Conservation (phyloP, 2,329 filamentous ascomycete genomes). For the Monosporascus ibericus region DNA sequence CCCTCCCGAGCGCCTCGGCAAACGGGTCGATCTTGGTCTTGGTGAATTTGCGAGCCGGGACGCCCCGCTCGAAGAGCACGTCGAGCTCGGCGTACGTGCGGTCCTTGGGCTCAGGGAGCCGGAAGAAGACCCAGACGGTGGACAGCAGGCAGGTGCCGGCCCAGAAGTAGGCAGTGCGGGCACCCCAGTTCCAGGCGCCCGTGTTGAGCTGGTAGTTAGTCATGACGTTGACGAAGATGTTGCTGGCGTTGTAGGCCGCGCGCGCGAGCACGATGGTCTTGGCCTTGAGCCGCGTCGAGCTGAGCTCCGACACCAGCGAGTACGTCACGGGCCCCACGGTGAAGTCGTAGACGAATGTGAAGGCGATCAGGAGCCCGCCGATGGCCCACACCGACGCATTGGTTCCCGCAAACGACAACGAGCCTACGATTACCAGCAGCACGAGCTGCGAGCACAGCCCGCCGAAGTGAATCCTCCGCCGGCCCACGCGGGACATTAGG, state of each 20-base stretch:
- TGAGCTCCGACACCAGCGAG: constrained; percentile 45
- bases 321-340: constrained; percentile 50
- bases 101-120: constrained; percentile 48
- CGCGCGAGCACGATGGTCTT: constrained; percentile 50
- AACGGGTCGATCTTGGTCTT: constrained; percentile 33
- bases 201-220: constrained; percentile 43
- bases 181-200: constrained; percentile 41
- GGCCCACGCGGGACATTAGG: constrained; percentile 41
- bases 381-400: constrained; percentile 36
- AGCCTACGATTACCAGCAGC: constrained; percentile 35
- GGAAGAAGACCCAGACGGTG: constrained; percentile 43
- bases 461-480: constrained; percentile 42
- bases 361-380: constrained; percentile 42
- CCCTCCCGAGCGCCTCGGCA: constrained; percentile 6
- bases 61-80: constrained; percentile 32
- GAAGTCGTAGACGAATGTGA: constrained; percentile 48
- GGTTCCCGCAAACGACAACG: constrained; percentile 28
- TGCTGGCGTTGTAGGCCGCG: constrained; percentile 40
- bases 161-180: constrained; percentile 41
- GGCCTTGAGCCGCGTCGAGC: constrained; percentile 45
- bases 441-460: constrained; percentile 36
- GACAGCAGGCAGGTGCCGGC: constrained; percentile 41
- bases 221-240: constrained; percentile 44
- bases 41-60: constrained; percentile 35
- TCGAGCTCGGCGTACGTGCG: constrained; percentile 40